Evolutionary conservation across 129 eudicot species (phyloP).

Genomic region (Tanacetum coccineum): DNA sequence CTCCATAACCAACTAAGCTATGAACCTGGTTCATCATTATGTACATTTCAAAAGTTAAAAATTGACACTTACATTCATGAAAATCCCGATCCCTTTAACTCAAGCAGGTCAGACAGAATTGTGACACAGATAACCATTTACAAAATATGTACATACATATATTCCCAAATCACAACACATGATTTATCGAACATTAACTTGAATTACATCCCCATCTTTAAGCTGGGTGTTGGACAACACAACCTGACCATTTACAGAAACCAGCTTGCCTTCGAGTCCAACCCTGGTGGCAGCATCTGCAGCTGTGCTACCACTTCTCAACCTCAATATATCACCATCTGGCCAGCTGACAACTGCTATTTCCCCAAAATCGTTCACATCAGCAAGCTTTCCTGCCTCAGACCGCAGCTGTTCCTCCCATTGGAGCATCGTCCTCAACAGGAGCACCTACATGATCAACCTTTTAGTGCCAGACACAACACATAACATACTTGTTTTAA

Average conservation of each 20-base stretch:
- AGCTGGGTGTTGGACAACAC: constrained; percentile 74
- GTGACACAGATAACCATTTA: not conserved
- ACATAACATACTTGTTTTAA: not conserved
- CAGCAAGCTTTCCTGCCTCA: constrained; percentile 53
- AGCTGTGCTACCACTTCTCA: constrained; percentile 85
- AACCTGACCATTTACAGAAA: constrained; percentile 77
- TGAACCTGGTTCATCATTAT: too few species aligned
- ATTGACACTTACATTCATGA: too few species aligned
- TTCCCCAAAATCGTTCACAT: constrained; percentile 41
- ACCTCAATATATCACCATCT: constrained; percentile 80
- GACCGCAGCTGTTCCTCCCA: constrained; percentile 93
- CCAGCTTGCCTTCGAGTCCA: constrained; percentile 83
- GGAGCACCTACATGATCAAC: constrained; percentile 44
- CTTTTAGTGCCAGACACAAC: not conserved
- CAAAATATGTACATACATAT: not conserved
- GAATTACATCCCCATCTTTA: constrained; percentile 91
- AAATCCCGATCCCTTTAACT: too few species aligned
- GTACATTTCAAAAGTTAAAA: too few species aligned
- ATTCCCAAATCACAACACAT: not conserved
- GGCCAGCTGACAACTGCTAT: constrained; percentile 95
- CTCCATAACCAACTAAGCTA: too few species aligned
- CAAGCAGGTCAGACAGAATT: too few species aligned
- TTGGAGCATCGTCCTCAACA: constrained; percentile 93
- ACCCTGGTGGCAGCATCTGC: constrained; percentile 95
- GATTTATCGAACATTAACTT: constrained; percentile 48